Evolutionary conservation across 139 green algal genomes (phyloP).

Genomic region (Dunaliella sp.): DNA sequence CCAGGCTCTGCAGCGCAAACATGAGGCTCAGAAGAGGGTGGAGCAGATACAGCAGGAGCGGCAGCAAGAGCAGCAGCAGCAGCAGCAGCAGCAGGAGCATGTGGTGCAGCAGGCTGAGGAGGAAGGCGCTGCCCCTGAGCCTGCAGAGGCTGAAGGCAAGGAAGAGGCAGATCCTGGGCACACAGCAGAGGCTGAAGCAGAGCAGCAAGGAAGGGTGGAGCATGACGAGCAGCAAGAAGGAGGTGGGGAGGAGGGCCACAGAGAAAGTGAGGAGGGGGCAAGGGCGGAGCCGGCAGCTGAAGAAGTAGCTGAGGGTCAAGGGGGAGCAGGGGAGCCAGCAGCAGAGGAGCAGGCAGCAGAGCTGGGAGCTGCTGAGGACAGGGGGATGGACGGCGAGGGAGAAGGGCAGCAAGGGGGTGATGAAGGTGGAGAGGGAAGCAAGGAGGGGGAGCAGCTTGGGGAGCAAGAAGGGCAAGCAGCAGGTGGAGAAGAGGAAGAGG

Average conservation of each 20-base stretch:
- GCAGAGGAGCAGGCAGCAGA: conserved; percentile 1
- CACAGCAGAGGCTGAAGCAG: neutral
- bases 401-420: neutral
- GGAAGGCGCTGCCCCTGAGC: neutral
- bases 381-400: neutral
- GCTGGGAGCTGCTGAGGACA: neutral
- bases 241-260: neutral
- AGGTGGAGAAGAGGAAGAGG: neutral
- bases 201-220: neutral
- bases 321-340: neutral
- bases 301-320: neutral
- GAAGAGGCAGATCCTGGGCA: neutral
- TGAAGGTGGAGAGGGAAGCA: neutral
- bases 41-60: neutral
- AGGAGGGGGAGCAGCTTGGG: no score
- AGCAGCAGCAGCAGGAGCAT: neutral
- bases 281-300: neutral
- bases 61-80: neutral
- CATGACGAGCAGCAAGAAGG: neutral
- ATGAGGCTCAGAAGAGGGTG: conserved; percentile 5
- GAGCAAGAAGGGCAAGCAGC: no score
- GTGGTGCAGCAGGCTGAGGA: neutral
- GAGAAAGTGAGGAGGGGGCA: neutral
- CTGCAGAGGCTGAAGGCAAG: neutral
- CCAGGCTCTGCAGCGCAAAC: conserved; percentile 10